Conservation (phyloP, 192 early-diverging fungal species). For the Coemansia sp. region DNA sequence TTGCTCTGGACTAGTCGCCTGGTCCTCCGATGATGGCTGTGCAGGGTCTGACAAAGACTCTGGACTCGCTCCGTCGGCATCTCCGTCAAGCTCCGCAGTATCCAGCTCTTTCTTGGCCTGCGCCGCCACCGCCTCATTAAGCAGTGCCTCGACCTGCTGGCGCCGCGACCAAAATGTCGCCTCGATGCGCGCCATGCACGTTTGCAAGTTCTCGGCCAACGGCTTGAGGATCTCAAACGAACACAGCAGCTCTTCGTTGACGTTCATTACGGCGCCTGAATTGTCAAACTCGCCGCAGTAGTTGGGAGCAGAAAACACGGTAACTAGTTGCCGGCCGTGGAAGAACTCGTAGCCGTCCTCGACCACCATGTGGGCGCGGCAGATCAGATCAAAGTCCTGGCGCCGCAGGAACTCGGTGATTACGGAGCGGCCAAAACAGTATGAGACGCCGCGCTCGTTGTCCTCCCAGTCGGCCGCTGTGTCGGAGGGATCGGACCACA, state of each 20-base stretch:
- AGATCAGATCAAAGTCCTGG: conserved; percentile 90
- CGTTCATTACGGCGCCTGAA: conserved; percentile 87
- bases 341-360: conserved; percentile 99
- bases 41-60: background rate
- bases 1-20: background rate
- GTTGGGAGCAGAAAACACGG: conserved; percentile 93
- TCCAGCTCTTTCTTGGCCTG: conserved; percentile 34
- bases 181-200: conserved; percentile 50
- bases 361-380: conserved; percentile 93
- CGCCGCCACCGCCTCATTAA: conserved; percentile 41
- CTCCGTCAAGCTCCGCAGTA: background rate
- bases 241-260: conserved; percentile 87
- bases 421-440: conserved; percentile 84
- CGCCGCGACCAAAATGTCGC: conserved; percentile 46
- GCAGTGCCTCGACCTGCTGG: conserved; percentile 48
- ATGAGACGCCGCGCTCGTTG: conserved; percentile 95
- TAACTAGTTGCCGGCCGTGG: conserved; percentile 84
- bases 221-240: conserved; percentile 83
- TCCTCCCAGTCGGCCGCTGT: conserved; percentile 79
- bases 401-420: conserved; percentile 80
- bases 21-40: background rate
- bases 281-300: conserved; percentile 98
- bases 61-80: background rate
- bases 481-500: conserved; percentile 93
- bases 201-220: conserved; percentile 44